Conservation (phyloP, 768 basidiomycete species). For the Pholiota microspora region DNA sequence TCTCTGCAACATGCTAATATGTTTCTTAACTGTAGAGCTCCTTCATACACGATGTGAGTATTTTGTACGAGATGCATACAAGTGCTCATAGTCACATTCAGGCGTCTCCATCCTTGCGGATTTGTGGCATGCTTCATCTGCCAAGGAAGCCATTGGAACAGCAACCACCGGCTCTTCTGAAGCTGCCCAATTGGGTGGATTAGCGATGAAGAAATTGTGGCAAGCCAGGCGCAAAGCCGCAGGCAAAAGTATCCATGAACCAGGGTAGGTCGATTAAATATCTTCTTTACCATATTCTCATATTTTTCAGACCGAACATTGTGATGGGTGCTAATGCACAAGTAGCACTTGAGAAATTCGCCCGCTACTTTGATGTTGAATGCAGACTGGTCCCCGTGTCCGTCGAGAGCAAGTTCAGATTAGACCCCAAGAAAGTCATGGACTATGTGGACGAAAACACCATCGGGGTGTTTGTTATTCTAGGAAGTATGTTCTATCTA, state of each 20-base stretch:
- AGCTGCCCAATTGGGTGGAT: conserved; percentile 71
- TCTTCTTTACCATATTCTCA: neutral
- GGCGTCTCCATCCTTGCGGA: conserved; percentile 53
- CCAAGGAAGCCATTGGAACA: conserved; percentile 63
- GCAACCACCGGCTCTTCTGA: conserved; percentile 73
- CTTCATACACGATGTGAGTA: conserved; percentile 51
- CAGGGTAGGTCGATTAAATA: conserved; percentile 46
- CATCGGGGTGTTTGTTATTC: conserved; percentile 63
- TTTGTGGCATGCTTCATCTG: conserved; percentile 67
- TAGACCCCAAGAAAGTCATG: conserved; percentile 63
- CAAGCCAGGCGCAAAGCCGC: conserved; percentile 63
- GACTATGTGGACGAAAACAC: conserved; percentile 72
- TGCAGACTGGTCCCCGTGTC: conserved; percentile 51
- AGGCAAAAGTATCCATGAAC: conserved; percentile 71
- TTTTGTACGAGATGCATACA: neutral
- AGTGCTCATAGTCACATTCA: conserved; percentile 15
- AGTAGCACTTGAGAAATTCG: conserved; percentile 71
- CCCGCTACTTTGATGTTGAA: conserved; percentile 71
- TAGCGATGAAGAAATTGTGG: conserved; percentile 76
- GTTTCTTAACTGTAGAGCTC: conserved; percentile 30
- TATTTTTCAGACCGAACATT: conserved; percentile 49
- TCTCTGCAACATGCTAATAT: neutral
- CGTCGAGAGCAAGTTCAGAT: conserved; percentile 49
- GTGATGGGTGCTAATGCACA: conserved; percentile 74
- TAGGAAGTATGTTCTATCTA: conserved; percentile 30